Evolutionary conservation across 148 eudicot species (phyloP).

Genomic region (Chenopodium album): DNA sequence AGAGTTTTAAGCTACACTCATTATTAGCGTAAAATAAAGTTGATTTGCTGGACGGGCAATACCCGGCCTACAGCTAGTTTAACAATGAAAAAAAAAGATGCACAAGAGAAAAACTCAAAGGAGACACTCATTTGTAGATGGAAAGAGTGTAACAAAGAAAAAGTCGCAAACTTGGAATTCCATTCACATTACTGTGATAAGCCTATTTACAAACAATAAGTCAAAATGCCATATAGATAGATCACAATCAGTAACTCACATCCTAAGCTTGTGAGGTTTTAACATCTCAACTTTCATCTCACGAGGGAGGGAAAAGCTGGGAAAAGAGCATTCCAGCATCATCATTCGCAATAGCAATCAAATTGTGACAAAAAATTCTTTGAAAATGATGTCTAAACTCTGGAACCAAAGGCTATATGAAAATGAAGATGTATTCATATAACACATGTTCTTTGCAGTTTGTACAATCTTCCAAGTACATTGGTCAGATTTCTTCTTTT

Average conservation of each 20-base stretch:
- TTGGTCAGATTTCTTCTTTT: too few species aligned
- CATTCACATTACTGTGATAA: too few species aligned
- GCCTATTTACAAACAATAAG: too few species aligned
- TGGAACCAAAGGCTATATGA: neutral
- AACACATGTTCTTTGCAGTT: neutral
- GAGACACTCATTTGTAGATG: neutral
- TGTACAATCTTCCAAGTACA: neutral
- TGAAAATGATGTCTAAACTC: neutral
- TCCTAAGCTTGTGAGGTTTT: neutral
- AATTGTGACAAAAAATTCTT: too few species aligned
- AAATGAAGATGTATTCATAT: neutral
- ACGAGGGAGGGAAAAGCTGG: neutral
- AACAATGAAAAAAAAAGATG: neutral
- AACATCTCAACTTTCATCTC: neutral
- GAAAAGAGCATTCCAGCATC: neutral
- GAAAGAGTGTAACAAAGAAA: neutral
- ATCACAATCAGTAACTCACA: neutral
- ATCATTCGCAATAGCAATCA: neutral
- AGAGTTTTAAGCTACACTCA: too few species aligned
- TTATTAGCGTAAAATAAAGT: too few species aligned
- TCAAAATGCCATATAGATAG: neutral
- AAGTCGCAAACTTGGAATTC: neutral
- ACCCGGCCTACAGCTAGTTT: too few species aligned
- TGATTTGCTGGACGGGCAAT: too few species aligned
- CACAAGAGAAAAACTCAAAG: neutral